Evolutionary conservation across 2,329 filamentous ascomycete species (phyloP).

Genomic region (Neofusicoccum parvum): DNA sequence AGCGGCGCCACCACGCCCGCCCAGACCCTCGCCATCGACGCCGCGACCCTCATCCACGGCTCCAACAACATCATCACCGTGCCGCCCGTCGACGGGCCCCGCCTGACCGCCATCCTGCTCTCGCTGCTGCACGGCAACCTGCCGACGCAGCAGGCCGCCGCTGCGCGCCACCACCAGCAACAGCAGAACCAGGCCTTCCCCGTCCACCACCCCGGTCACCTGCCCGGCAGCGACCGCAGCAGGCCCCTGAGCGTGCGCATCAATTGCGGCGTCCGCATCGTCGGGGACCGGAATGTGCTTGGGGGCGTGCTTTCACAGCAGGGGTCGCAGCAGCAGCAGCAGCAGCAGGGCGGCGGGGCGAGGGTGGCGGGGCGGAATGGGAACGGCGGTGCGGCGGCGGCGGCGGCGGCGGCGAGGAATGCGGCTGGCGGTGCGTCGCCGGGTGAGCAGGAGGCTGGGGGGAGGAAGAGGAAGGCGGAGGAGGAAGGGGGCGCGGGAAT

Average conservation of each 20-base stretch:
- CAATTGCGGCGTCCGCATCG: slow-evolving; percentile 29
- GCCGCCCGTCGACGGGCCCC: slow-evolving; percentile 43
- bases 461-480: slow-evolving; percentile 8
- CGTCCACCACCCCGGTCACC: neutral
- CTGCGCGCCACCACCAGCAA: neutral
- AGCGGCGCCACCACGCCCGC: neutral
- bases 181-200: neutral
- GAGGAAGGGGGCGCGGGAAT: neutral
- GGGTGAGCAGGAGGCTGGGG: neutral
- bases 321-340: neutral
- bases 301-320: neutral
- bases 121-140: slow-evolving; percentile 45
- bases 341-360: neutral
- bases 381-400: neutral
- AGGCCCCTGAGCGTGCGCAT: slow-evolving; percentile 16
- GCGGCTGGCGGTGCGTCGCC: neutral
- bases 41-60: slow-evolving; percentile 50
- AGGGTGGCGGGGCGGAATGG: neutral
- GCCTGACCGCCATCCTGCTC: slow-evolving; percentile 50
- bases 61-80: slow-evolving; percentile 55
- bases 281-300: slow-evolving; percentile 47
- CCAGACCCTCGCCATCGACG: slow-evolving; percentile 50
- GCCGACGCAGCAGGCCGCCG: slow-evolving; percentile 12
- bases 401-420: neutral
- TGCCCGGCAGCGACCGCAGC: neutral